Evolutionary conservation across 805 yeast genomes (phyloP).

Genomic region (Candida patagonica): DNA sequence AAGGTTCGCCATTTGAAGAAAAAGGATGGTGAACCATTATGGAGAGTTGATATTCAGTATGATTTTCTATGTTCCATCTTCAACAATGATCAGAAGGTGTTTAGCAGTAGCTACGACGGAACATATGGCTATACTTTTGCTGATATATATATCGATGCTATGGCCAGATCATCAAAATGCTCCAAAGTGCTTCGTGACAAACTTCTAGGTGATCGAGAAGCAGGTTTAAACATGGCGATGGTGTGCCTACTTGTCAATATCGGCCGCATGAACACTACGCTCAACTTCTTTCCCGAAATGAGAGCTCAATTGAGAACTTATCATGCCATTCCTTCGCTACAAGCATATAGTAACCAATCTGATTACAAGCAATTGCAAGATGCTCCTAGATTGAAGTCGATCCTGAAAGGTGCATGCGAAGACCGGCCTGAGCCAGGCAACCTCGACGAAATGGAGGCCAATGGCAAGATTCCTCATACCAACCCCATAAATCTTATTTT

Average conservation of each 20-base stretch:
- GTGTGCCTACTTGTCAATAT: slow-evolving; percentile 81
- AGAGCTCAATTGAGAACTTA: slow-evolving; percentile 85
- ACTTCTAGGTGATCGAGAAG: slow-evolving; percentile 53
- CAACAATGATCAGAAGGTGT: slow-evolving; percentile 52
- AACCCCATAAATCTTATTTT: slow-evolving; percentile 75
- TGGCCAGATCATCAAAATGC: slow-evolving; percentile 75
- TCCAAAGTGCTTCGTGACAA: slow-evolving; percentile 78
- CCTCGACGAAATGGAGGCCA: slow-evolving; percentile 36
- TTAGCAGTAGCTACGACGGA: slow-evolving; percentile 37
- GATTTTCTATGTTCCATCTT: slow-evolving; percentile 62
- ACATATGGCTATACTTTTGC: slow-evolving; percentile 59
- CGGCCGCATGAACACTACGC: slow-evolving; percentile 91
- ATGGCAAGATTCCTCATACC: slow-evolving; percentile 32
- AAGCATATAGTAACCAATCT: slow-evolving; percentile 48
- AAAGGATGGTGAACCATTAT: slow-evolving; percentile 84
- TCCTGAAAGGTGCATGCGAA: slow-evolving; percentile 80
- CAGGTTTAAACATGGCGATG: slow-evolving; percentile 60
- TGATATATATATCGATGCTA: slow-evolving; percentile 70
- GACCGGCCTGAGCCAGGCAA: slow-evolving; percentile 43
- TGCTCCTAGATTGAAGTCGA: slow-evolving; percentile 86
- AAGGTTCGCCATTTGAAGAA: slow-evolving; percentile 52
- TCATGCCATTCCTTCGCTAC: slow-evolving; percentile 87
- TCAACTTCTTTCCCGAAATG: slow-evolving; percentile 91
- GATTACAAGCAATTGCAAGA: slow-evolving; percentile 80
- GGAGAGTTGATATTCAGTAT: slow-evolving; percentile 81